Base-by-base conservation (phyloP, 768 basidiomycete genomes). In the Russula griseocarnosa region DNA sequence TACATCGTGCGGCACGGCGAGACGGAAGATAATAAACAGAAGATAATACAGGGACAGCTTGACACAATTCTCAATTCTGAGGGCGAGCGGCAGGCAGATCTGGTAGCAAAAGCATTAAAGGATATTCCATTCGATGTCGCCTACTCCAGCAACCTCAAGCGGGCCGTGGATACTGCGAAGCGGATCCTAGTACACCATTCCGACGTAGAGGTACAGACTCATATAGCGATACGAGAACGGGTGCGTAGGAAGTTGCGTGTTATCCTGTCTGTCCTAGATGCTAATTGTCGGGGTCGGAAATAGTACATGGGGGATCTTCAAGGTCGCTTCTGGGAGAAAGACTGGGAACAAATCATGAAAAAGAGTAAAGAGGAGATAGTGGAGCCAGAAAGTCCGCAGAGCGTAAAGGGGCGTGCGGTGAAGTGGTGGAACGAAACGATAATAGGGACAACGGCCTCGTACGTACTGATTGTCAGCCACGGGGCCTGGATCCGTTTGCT, bases 1-100 rank as follows among this genome's bases (percentile, higher is more conserved):
- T 88, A 86, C 71, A 75, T 90, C 66, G 80, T 90, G 55, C 84
- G 90, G 49, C 90, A 92, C 68, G 90, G 88, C 22, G 88, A 92
- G 77, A 92, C 90, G 28, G 79, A 84, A 47, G 85, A 81, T 70
- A 92, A 92, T 73, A 74, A 78, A 58, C 73, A 76, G 7, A 76
- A 78, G 28, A 83, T 88, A 61, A 81, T 90, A 51, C 90, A 93
- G 77, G 91, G 91, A 46, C 91, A 93, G 10, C 69, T 83, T 60
- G 87, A 93, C 74, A 86, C 85, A 8, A 66, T 73, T 46, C 78
- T 93, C 70, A 92, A 92, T 68, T 81, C 78, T 18, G 74, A 72
- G 4, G 91, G 91, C 16, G 59, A 79, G 53, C 75, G 75, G 58
- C 90, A 93, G 72, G 87, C 87, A 24, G 69, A 71, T 60, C 73